Conservation (phyloP, 1,284 basidiomycete species). For the Peniophora sp. region DNA sequence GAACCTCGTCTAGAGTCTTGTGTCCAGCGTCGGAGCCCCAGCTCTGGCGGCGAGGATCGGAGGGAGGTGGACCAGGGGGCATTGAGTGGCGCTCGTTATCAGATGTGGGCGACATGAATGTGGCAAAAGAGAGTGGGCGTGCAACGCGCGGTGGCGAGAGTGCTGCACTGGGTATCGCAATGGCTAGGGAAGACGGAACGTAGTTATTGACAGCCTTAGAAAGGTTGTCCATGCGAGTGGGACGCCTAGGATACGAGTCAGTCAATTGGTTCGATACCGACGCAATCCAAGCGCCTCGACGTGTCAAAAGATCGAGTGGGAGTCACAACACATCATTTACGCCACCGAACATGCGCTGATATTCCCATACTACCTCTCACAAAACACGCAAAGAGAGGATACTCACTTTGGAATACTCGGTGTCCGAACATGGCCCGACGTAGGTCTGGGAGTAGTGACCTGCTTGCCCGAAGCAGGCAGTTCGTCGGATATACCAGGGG, state of each 20-base stretch:
- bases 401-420: too few relatives aligned
- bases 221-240: constrained; percentile 40
- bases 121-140: constrained; percentile 39
- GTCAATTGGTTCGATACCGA: too few relatives aligned
- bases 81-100: constrained; percentile 10
- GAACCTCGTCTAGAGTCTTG: constrained; percentile 19
- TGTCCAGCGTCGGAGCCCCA: constrained; percentile 13
- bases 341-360: too few relatives aligned
- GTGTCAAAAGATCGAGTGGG: too few relatives aligned
- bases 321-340: too few relatives aligned
- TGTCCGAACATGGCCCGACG: too few relatives aligned
- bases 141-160: constrained; percentile 44
- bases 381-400: too few relatives aligned
- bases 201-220: constrained; percentile 45
- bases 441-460: too few relatives aligned
- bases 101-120: constrained; percentile 25
- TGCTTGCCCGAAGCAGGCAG: too few relatives aligned
- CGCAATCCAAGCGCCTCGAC: too few relatives aligned
- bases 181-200: constrained; percentile 43
- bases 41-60: constrained; percentile 10
- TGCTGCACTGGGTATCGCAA: constrained; percentile 37
- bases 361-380: too few relatives aligned
- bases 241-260: constrained; percentile 22
- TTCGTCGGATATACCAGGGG: too few relatives aligned
- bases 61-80: constrained; percentile 1